Evolutionary conservation across 192 early-diverging fungal genomes (phyloP).

Genomic region (Irineochytrium annulatum): DNA sequence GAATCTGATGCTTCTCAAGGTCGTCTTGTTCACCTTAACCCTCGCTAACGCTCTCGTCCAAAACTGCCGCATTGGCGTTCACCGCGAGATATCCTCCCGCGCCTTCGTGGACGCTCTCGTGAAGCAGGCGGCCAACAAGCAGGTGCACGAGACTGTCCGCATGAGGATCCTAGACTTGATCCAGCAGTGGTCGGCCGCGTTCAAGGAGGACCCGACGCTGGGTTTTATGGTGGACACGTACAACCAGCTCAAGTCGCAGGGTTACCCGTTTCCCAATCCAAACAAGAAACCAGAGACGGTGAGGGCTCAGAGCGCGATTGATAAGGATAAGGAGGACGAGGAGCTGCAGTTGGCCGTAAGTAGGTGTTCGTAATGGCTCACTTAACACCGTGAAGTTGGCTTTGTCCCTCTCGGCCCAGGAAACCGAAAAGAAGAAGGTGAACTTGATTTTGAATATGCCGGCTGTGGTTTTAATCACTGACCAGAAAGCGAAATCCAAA

Average conservation of each 20-base stretch:
- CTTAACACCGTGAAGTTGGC: conserved; percentile 49
- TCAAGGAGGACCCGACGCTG: conserved; percentile 71
- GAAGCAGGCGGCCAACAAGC: conserved; percentile 65
- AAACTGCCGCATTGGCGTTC: conserved; percentile 77
- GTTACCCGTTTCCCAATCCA: conserved; percentile 23
- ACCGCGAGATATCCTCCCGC: conserved; percentile 82
- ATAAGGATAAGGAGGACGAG: conserved; percentile 91
- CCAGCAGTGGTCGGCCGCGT: conserved; percentile 87
- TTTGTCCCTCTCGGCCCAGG: conserved; percentile 70
- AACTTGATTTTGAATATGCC: neutral
- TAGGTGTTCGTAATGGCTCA: neutral
- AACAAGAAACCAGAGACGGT: conserved; percentile 33
- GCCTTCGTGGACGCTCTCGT: conserved; percentile 76
- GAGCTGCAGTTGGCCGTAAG: conserved; percentile 79
- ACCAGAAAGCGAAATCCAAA: neutral
- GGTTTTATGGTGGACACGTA: conserved; percentile 48
- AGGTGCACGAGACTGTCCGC: conserved; percentile 77
- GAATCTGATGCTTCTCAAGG: neutral
- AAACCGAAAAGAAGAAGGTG: conserved; percentile 6
- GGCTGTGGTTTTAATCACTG: neutral
- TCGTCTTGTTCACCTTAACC: conserved; percentile 37
- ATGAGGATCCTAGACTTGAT: conserved; percentile 80
- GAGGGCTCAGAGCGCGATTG: conserved; percentile 23
- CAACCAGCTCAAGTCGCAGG: conserved; percentile 45
- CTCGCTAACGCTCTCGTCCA: conserved; percentile 86